Percentiles rank a stretch among this genome's conserved stretches.
Evolutionary conservation across 164 flowering plant genomes (phyloP).

Genomic region (Tetracentron sinense): DNA sequence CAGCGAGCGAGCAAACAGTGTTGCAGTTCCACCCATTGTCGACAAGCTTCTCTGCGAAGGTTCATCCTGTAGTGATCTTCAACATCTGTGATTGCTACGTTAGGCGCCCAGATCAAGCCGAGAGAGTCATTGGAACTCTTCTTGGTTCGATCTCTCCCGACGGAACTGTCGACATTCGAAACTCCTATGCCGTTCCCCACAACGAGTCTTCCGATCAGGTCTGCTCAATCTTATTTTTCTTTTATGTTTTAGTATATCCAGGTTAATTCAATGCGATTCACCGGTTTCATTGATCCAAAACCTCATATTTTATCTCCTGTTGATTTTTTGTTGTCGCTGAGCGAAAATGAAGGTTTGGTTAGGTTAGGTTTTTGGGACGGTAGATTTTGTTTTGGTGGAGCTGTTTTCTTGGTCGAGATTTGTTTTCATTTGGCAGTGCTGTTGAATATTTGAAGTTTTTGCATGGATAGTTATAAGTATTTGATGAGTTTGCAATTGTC

Average conservation of each 20-base stretch:
- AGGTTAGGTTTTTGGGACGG: too few relatives aligned
- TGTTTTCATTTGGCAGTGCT: too few relatives aligned
- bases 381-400: too few relatives aligned
- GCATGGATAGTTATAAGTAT: not conserved
- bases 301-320: too few relatives aligned
- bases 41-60: conserved; percentile 56
- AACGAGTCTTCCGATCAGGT: conserved; percentile 88
- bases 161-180: conserved; percentile 89
- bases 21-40: conserved; percentile 57
- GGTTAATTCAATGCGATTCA: not conserved
- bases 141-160: conserved; percentile 86
- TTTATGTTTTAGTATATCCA: too few relatives aligned
- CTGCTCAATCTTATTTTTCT: not conserved
- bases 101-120: conserved; percentile 87
- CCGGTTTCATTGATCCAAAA: too few relatives aligned
- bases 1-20: conserved; percentile 49
- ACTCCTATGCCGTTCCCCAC: conserved; percentile 94
- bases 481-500: not conserved
- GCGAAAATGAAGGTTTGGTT: too few relatives aligned
- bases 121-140: conserved; percentile 91
- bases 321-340: too few relatives aligned
- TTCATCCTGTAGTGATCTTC: conserved; percentile 86
- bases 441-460: not conserved
- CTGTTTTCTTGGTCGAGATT: too few relatives aligned
- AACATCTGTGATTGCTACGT: conserved; percentile 90